Percentiles rank a stretch among this genome's conserved stretches.
These are phyloP conservation scores for Pleurotus giganteus DNA, from an alignment of 768 basidiomycete species.

Conservation along the genomic window DNA sequence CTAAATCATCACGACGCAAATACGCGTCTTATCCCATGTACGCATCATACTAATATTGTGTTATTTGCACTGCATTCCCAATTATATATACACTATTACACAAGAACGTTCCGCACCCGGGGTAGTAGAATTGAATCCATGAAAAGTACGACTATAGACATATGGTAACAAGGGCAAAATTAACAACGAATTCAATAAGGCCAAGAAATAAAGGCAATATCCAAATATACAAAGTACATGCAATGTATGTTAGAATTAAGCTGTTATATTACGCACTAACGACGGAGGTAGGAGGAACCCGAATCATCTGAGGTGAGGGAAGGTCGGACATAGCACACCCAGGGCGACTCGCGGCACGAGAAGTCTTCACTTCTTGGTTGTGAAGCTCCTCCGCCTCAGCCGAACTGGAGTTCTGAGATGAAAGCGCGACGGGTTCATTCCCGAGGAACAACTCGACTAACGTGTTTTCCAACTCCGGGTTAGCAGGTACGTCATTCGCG, in stretches of 20 bases:
- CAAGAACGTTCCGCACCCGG: background rate
- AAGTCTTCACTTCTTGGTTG: slow-evolving; percentile 4
- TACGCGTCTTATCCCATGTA: too few species aligned
- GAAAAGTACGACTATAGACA: background rate
- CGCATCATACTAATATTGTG: too few species aligned
- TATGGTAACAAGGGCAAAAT: background rate
- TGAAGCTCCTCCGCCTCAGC: slow-evolving; percentile 10
- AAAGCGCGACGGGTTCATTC: slow-evolving; percentile 14
- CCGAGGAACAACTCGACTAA: slow-evolving; percentile 49
- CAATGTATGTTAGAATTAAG: background rate
- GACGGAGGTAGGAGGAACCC: background rate
- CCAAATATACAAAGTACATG: background rate
- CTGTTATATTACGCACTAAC: background rate
- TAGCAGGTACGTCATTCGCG: slow-evolving; percentile 17
- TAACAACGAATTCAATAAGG: background rate
- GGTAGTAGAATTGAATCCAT: background rate
- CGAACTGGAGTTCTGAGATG: slow-evolving; percentile 4
- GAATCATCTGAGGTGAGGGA: background rate
- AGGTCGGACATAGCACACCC: background rate
- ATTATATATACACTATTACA: too few species aligned
- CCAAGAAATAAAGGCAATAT: background rate
- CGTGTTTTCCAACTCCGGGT: slow-evolving; percentile 41
- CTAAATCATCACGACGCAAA: too few species aligned
- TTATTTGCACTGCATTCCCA: too few species aligned
- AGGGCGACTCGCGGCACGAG: background rate